A percentile compares a stretch with the other conserved stretches of the same genome.
Conservation (phyloP, 1,284 basidiomycete genomes). For the Ustilago hordei region DNA sequence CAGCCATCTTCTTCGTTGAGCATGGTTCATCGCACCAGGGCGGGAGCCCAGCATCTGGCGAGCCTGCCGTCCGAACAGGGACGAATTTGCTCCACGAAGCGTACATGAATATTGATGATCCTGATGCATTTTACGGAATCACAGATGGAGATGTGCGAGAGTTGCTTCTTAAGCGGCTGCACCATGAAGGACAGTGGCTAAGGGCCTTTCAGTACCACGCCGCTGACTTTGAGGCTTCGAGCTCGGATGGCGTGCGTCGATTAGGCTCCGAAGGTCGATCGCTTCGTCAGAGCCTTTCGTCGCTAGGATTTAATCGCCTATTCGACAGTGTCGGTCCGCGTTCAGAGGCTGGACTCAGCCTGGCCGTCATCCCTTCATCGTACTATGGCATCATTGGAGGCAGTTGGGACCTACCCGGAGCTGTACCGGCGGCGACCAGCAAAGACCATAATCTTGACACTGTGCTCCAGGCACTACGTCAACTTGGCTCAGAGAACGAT, state of each 20-base stretch:
- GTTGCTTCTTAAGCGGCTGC: conserved; percentile 84
- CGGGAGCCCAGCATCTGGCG: conserved; percentile 35
- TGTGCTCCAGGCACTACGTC: conserved; percentile 76
- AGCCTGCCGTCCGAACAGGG: conserved; percentile 8
- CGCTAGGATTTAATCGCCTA: conserved; percentile 86
- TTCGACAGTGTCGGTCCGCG: conserved; percentile 72
- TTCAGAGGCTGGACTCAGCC: conserved; percentile 4
- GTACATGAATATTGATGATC: conserved; percentile 94
- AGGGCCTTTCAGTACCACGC: conserved; percentile 90
- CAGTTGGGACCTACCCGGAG: conserved; percentile 80
- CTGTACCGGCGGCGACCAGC: conserved; percentile 11
- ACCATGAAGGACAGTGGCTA: conserved; percentile 92
- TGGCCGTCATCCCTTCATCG: background rate
- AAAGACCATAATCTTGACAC: conserved; percentile 76
- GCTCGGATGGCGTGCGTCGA: background rate
- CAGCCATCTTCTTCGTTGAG: conserved; percentile 89
- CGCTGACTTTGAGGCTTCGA: conserved; percentile 76
- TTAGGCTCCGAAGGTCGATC: background rate
- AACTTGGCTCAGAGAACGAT: conserved; percentile 71
- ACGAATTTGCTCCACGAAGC: conserved; percentile 81
- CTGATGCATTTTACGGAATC: conserved; percentile 97
- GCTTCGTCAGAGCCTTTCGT: conserved; percentile 74
- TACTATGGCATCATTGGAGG: conserved; percentile 86
- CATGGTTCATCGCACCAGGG: conserved; percentile 76
- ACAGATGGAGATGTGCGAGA: conserved; percentile 79